Base-by-base conservation (phyloP, 768 basidiomycete species). In the Amanita pseudoporphyria region DNA sequence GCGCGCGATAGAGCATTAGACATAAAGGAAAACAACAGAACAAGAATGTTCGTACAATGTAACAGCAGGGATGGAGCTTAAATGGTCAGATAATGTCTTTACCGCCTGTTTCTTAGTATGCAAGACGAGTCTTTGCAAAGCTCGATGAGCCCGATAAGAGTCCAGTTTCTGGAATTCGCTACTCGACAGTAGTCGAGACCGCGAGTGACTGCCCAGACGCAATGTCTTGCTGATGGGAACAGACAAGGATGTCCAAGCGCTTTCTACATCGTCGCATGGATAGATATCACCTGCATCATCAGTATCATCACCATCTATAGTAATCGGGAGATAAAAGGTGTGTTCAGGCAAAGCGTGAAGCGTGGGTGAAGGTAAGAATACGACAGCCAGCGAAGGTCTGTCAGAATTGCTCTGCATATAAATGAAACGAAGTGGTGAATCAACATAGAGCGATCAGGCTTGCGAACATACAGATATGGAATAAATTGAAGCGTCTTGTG, bases 331-430 rank as follows among this genome's bases (percentile, higher is more conserved):
- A 63, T 81, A 84, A 14, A 66, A 59, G 38, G 64, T 65, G 55
- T 74, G 72, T 47, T 65, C 64, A 9, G 66, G 58, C 28, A 71
- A 56, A 42, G 55, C 48, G n/a, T 62, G 64, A 40, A 69, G 60
- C 51, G 71, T 63, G 18, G 65, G 56, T 52, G 71, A 71, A 44
- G 86, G 86, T 40, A 86, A 64, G 63, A 78, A 84, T 49, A 87
- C 67, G 52, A 88, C 69, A 19, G 82, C 86, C 54, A 88, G 67
- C 28, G 84, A 84, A 48, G 74, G 81, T 57, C 68, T 64, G 45
- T 64, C 65, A 51, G 62, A 57, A 58, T 57, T 54, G 46, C 60
- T 60, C 62, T 69, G 68, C 52, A 62, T 58, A 58, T 59, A 63
- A 63, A 70, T 64, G 76, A 78, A 61, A 39, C 59, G 62, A 61